Base-by-base conservation (phyloP, 768 basidiomycete genomes). In the Xerocomellus amylosporus region DNA sequence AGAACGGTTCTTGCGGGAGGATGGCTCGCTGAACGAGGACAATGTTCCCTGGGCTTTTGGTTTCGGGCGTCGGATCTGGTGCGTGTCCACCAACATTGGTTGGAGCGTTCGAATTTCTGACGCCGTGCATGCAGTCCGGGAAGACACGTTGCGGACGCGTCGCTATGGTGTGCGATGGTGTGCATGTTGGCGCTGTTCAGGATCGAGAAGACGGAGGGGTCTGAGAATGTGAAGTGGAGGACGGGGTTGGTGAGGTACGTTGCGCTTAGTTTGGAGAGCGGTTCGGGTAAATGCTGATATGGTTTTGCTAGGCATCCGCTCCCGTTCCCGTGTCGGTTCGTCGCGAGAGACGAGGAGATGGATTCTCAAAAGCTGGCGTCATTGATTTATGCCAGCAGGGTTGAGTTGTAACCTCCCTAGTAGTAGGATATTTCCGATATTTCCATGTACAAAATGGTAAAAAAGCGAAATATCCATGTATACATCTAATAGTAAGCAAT, bases 21-120 rank as follows among this genome's bases (percentile, higher is more conserved):
- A n/a, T n/a, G 64, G 64, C 8, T 51, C 55, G 4, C 34, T 65
- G 28, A 60, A 52, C 17, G 56, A 56, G 0, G 61, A 63, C 40
- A 55, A 31, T 9, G 5, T 60, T 28, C 1, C 47, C 1, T 60
- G 56, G 47, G 6, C 5, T 3, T 66, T 66, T 46, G 65, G 62
- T 8, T 66, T 67, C 15, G 65, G 65, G 1, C 59, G 56, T 37
- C 57, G 59, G 10, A 52, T 61, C 20, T 66, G 64, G 61, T 66
- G 13, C 26, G 49, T 47, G 20, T 26, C 19, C 1, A 1, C 10
- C 3, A 15, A 7, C 14, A 1, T 17, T 20, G 8, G 5, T 14
- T 49, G 8, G 15, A 4, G 13, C 3, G n/a, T 31, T 15, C 8
- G 26, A 8, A 2, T 22, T 0, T 19, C 47, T 44, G 5, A 39